phyloP scores from a whole-genome alignment of 2,329 filamentous ascomycete genomes.

The Sordariomycetes sp. region DNA sequence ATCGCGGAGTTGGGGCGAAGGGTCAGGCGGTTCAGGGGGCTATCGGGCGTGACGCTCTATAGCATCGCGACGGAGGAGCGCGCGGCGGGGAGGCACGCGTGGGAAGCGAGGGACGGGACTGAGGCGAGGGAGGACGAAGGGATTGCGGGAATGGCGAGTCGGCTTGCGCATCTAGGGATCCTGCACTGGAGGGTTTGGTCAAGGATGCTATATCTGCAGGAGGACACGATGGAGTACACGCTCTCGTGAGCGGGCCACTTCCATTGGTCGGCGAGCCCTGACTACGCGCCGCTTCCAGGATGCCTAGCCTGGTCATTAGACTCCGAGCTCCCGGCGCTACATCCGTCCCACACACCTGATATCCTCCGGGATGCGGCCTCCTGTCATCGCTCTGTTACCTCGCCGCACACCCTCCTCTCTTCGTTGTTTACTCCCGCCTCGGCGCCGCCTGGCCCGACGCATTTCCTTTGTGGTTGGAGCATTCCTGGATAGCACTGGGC shows the following conservation, averaged over 20 bases:
- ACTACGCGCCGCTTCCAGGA: no score
- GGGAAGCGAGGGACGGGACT: conserved; percentile 14
- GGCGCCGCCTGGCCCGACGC: no score
- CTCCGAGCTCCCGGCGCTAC: not conserved
- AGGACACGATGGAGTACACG: not conserved
- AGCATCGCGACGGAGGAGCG: conserved; percentile 40
- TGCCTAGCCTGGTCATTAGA: no score
- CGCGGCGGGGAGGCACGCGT: conserved; percentile 19
- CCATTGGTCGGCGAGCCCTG: not conserved
- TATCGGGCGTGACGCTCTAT: conserved; percentile 40
- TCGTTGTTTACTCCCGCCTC: not conserved
- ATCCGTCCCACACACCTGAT: not conserved
- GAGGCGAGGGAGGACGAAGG: conserved; percentile 37
- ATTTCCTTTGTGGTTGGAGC: not conserved
- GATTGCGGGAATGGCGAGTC: conserved; percentile 57
- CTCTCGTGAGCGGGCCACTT: not conserved
- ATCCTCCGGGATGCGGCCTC: not conserved
- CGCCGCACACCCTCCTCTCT: not conserved
- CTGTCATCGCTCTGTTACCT: not conserved
- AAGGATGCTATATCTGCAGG: conserved; percentile 50
- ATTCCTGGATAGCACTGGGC: not conserved
- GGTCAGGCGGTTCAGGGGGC: conserved; percentile 36
- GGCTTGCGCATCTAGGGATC: conserved; percentile 70
- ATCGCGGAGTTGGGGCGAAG: conserved; percentile 32
- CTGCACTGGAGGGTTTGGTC: conserved; percentile 88